Conservation (phyloP, 768 basidiomycete genomes). For the Agaricus sinodeliciosus region DNA sequence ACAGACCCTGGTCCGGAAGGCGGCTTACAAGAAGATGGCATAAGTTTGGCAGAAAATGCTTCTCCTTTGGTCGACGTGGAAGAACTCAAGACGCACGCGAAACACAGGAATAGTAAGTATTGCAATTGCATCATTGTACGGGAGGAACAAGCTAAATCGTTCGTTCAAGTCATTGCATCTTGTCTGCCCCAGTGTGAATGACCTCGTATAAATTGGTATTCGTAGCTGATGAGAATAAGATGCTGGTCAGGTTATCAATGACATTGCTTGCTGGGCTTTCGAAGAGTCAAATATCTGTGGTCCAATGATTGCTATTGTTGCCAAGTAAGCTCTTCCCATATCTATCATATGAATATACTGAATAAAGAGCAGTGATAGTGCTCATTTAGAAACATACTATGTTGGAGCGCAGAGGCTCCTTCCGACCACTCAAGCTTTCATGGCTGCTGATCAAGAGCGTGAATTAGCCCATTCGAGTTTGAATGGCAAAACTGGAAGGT, state of each 20-base stretch:
- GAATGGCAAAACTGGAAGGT: background rate
- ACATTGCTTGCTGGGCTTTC: background rate
- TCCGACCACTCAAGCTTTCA: background rate
- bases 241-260: background rate
- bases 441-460: background rate
- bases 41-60: background rate
- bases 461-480: background rate
- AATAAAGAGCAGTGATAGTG: background rate
- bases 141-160: background rate
- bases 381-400: background rate
- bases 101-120: background rate
- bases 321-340: background rate
- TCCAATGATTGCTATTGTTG: background rate
- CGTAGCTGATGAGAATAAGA: background rate
- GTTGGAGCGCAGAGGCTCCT: background rate
- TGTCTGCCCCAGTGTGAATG: slow-evolving; percentile 2
- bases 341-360: background rate
- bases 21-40: background rate
- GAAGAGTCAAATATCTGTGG: background rate
- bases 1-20: background rate
- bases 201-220: background rate
- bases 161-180: background rate
- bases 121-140: background rate
- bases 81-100: background rate
- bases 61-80: background rate